Percentiles rank a stretch among this genome's conserved stretches.
These are phyloP conservation scores for Daedaleopsis nitida DNA, from an alignment of 768 basidiomycete species.

Conservation along the genomic window DNA sequence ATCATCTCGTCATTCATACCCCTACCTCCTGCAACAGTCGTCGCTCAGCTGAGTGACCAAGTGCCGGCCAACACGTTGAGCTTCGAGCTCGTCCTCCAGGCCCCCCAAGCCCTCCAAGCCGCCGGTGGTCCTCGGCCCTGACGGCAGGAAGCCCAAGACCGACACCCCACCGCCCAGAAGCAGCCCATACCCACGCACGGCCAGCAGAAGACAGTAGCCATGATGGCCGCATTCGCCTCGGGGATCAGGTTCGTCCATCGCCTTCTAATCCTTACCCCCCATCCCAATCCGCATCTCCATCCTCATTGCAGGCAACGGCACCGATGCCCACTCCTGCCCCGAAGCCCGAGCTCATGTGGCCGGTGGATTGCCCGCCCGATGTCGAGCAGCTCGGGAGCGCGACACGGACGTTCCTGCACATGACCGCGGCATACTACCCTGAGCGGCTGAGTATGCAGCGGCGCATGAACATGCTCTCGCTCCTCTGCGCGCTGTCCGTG, in stretches of 20 bases:
- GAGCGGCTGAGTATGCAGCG: conserved; percentile 74
- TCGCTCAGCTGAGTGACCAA: not conserved
- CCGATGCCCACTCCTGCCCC: not conserved
- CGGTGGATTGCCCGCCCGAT: conserved; percentile 84
- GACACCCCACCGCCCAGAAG: conserved; percentile 27
- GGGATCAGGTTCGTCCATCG: conserved; percentile 31
- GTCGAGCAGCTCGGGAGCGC: conserved; percentile 87
- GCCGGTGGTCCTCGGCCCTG: too few relatives aligned
- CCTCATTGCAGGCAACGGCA: conserved; percentile 6
- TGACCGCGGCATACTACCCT: conserved; percentile 95
- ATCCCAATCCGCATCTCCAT: conserved; percentile 7
- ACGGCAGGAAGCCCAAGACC: conserved; percentile 57
- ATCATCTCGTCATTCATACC: too few relatives aligned
- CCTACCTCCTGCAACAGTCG: not conserved
- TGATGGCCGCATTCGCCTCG: conserved; percentile 37
- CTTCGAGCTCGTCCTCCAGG: conserved; percentile 7
- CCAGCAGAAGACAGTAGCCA: conserved; percentile 34
- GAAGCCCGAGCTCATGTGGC: conserved; percentile 36
- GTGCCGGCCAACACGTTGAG: not conserved
- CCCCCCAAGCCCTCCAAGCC: conserved; percentile 69
- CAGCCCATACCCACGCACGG: not conserved
- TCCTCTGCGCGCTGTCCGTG: conserved; percentile 75
- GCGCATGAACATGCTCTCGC: conserved; percentile 79
- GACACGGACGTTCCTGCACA: conserved; percentile 97
- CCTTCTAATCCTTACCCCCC: too few relatives aligned